These are phyloP conservation scores for Hymenoscyphus repandus DNA, from an alignment of 2,329 filamentous ascomycete species.

Conservation along the genomic window DNA sequence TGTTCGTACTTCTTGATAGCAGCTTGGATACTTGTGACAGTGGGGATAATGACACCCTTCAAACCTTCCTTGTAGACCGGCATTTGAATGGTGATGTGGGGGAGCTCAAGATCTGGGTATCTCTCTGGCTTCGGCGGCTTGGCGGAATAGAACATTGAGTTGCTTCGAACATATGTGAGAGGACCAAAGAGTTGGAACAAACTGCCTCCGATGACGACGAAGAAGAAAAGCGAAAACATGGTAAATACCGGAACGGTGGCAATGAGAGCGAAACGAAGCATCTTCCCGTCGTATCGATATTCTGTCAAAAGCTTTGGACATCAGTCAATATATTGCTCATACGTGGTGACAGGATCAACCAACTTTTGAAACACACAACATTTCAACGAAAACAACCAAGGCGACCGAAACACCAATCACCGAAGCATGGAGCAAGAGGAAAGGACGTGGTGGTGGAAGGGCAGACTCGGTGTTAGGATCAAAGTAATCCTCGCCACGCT, in stretches of 20 bases:
- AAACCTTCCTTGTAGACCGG: conserved; percentile 45
- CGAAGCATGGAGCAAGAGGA: conserved; percentile 15
- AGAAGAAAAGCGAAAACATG: conserved; percentile 32
- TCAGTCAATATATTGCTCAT: no score
- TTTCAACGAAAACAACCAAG: conserved; percentile 19
- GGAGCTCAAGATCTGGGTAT: conserved; percentile 20
- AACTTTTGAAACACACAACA: conserved; percentile 17
- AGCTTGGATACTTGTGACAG: conserved; percentile 50
- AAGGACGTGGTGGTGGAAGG: conserved; percentile 12
- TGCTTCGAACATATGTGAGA: conserved; percentile 29
- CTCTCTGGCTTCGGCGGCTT: conserved; percentile 33
- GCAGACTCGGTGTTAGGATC: conserved; percentile 15
- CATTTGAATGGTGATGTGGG: conserved; percentile 43
- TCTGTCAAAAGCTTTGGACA: conserved; percentile 13
- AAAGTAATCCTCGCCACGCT: conserved; percentile 15
- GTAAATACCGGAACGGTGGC: conserved; percentile 16
- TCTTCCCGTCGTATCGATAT: conserved; percentile 16
- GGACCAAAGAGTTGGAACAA: conserved; percentile 2
- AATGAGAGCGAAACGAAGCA: conserved; percentile 17
- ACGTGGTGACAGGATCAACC: background rate
- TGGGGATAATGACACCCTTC: conserved; percentile 46
- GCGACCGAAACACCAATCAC: conserved; percentile 18
- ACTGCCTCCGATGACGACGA: conserved; percentile 42
- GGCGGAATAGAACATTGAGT: conserved; percentile 42
- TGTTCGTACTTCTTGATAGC: conserved; percentile 54